These are phyloP conservation scores for Phyllosticta citribraziliensis DNA, from an alignment of 2,329 filamentous ascomycete genomes.

Conservation along the genomic window DNA sequence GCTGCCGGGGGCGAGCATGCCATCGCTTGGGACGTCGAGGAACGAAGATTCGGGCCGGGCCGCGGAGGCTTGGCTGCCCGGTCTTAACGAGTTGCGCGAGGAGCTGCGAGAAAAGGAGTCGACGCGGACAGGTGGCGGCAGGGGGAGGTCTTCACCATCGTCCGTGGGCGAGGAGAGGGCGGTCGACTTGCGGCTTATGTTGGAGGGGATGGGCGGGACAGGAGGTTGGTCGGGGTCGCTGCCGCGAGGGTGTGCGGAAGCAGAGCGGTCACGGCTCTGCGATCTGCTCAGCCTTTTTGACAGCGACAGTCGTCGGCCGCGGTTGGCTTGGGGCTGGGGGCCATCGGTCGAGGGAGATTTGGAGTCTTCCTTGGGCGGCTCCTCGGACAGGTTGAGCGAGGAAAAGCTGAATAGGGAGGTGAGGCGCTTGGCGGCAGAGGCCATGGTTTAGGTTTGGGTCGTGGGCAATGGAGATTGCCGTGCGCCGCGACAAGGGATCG, in stretches of 20 bases:
- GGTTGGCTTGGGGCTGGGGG: background rate
- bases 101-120: slow-evolving; percentile 7
- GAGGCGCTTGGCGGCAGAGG: slow-evolving; percentile 8
- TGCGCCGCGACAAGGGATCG: slow-evolving; percentile 6
- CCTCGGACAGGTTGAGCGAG: slow-evolving; percentile 6
- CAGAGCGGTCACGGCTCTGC: slow-evolving; percentile 5
- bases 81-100: slow-evolving; percentile 4
- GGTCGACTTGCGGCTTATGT: background rate
- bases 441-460: background rate
- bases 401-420: slow-evolving; percentile 9
- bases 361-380: background rate
- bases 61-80: background rate
- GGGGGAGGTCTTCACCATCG: slow-evolving; percentile 7
- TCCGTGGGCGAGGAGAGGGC: slow-evolving; percentile 1
- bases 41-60: slow-evolving; percentile 6
- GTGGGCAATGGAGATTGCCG: background rate
- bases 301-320: slow-evolving; percentile 6
- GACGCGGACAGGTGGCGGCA: slow-evolving; percentile 4
- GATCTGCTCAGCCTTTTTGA: slow-evolving; percentile 7
- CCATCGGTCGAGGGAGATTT: background rate
- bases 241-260: background rate
- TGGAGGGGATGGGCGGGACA: slow-evolving; percentile 4
- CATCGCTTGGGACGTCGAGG: slow-evolving; percentile 6
- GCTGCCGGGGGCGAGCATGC: slow-evolving; percentile 7
- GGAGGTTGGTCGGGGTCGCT: slow-evolving; percentile 2